A percentile compares a stretch with the other conserved stretches of the same genome.
Conservation (phyloP, 768 basidiomycete species). For the Amanita inopinata region DNA sequence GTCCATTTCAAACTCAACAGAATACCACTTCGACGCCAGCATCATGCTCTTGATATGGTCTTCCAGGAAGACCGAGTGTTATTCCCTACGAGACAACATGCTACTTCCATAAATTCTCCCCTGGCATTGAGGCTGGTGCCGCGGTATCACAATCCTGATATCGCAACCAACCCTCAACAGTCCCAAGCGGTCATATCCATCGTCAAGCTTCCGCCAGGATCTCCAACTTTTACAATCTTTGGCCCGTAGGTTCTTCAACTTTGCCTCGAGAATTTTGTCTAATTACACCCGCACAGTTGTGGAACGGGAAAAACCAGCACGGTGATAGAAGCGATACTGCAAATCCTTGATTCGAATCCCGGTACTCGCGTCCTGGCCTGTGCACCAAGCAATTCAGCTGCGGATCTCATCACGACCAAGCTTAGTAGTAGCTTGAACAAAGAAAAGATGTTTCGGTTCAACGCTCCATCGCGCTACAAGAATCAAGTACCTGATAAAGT, state of each 20-base stretch:
- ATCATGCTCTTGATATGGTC: slow-evolving; percentile 33
- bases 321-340: slow-evolving; percentile 38
- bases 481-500: not conserved
- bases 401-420: slow-evolving; percentile 37
- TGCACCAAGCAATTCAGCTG: slow-evolving; percentile 47
- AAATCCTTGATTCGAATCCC: slow-evolving; percentile 26
- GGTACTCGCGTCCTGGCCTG: slow-evolving; percentile 34
- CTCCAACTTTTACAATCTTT: slow-evolving; percentile 44
- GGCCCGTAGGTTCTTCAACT: slow-evolving; percentile 36
- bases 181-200: slow-evolving; percentile 38
- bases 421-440: slow-evolving; percentile 17
- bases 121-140: slow-evolving; percentile 11
- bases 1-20: slow-evolving; percentile 42
- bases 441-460: slow-evolving; percentile 35
- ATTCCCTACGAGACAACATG: slow-evolving; percentile 29
- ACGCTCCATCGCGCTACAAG: slow-evolving; percentile 28
- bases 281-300: slow-evolving; percentile 21
- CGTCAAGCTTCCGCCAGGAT: slow-evolving; percentile 28
- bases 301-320: slow-evolving; percentile 52
- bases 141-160: slow-evolving; percentile 22
- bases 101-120: slow-evolving; percentile 10
- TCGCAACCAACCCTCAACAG: slow-evolving; percentile 34
- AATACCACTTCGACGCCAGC: slow-evolving; percentile 38
- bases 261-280: not conserved
- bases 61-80: slow-evolving; percentile 29